Percentiles rank a stretch among this genome's conserved stretches.
Evolutionary conservation across 2,329 filamentous ascomycete genomes (phyloP).

Genomic region (Stachybotrys echinatus): DNA sequence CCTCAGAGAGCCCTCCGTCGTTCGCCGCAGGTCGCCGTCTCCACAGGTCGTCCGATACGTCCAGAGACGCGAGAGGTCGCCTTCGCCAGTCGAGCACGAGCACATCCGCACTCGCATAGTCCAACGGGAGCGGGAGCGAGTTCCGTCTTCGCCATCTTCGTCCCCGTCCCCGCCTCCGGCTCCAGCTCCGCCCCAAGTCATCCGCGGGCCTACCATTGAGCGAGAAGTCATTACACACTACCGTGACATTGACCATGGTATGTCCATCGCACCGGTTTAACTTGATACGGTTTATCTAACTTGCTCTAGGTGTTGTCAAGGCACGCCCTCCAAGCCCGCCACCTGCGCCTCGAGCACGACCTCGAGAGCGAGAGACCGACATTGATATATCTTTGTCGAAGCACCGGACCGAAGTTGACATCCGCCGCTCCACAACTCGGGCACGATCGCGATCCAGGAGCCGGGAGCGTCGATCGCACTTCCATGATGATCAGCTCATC

Average conservation of each 20-base stretch:
- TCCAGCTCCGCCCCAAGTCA: conserved; percentile 55
- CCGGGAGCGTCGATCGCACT: conserved; percentile 33
- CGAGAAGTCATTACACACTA: conserved; percentile 88
- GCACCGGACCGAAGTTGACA: conserved; percentile 53
- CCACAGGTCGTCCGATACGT: conserved; percentile 34
- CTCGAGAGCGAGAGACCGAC: conserved; percentile 49
- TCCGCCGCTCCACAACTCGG: conserved; percentile 34
- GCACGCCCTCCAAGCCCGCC: conserved; percentile 30
- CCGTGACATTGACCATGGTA: conserved; percentile 81
- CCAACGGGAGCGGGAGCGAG: conserved; percentile 36
- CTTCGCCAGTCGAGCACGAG: conserved; percentile 34
- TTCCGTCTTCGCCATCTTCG: conserved; percentile 28
- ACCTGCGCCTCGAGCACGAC: conserved; percentile 42
- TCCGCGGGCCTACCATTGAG: conserved; percentile 75
- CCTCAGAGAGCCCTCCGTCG: conserved; percentile 30
- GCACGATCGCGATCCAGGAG: conserved; percentile 31
- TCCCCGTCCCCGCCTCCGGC: conserved; percentile 49
- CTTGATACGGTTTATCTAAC: conserved; percentile 7
- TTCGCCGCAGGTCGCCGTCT: conserved; percentile 29
- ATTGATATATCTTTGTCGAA: conserved; percentile 56
- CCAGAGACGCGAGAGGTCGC: conserved; percentile 30
- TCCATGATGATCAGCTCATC: conserved; percentile 61
- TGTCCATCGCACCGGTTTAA: conserved; percentile 16
- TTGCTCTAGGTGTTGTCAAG: conserved; percentile 36
- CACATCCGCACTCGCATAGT: conserved; percentile 45